A percentile compares a stretch with the other conserved stretches of the same genome.
Evolutionary conservation across 805 yeast species (phyloP).

Genomic region (Ogataea glucozyma): DNA sequence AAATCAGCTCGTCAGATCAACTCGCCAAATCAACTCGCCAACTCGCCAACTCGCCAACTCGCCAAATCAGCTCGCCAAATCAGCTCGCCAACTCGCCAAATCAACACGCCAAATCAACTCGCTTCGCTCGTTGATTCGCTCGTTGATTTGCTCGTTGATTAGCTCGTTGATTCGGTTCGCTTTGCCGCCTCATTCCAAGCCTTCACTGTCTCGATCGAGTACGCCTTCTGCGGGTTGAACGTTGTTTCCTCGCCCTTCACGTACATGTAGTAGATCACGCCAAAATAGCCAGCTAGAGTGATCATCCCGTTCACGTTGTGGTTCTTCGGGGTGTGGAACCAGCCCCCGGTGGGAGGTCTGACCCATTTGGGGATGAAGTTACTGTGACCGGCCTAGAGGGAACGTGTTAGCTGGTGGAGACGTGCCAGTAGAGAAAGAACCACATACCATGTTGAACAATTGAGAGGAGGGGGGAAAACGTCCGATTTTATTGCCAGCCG

Average conservation of each 20-base stretch:
- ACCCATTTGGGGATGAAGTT: constrained; percentile 36
- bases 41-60: too few relatives aligned
- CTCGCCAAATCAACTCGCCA: too few relatives aligned
- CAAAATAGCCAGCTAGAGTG: constrained; percentile 42
- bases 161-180: too few relatives aligned
- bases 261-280: constrained; percentile 36
- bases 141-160: constrained; percentile 7
- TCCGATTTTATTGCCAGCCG: too few relatives aligned
- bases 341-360: constrained; percentile 53
- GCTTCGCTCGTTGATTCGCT: not conserved
- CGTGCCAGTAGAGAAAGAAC: not conserved
- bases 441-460: constrained; percentile 10
- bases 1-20: too few relatives aligned
- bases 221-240: constrained; percentile 38
- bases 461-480: too few relatives aligned
- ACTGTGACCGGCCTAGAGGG: constrained; percentile 19
- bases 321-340: constrained; percentile 56
- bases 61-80: too few relatives aligned
- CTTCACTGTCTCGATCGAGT: constrained; percentile 40
- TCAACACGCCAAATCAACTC: too few relatives aligned
- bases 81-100: too few relatives aligned
- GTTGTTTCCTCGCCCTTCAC: constrained; percentile 39
- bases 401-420: not conserved
- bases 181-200: constrained; percentile 51
- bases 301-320: constrained; percentile 45